phyloP scores from a whole-genome alignment of 2,329 filamentous ascomycete species.

The Aureobasidium sp. region DNA sequence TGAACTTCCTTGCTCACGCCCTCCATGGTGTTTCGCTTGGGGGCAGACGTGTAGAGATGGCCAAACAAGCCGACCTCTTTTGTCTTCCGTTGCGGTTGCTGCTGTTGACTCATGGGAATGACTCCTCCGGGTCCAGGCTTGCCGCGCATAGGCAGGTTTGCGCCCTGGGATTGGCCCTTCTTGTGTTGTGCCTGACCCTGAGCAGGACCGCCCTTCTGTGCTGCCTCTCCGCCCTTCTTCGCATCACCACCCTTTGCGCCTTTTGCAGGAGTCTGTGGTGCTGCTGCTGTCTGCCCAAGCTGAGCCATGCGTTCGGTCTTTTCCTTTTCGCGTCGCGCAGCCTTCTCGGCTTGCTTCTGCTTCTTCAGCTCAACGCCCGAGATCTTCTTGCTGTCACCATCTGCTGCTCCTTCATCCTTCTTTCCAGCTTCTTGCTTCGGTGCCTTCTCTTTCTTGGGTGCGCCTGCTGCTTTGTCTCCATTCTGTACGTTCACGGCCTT shows the following conservation, averaged over 20 bases:
- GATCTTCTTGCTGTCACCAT: conserved; percentile 41
- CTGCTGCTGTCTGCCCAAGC: conserved; percentile 14
- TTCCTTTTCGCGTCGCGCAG: conserved; percentile 60
- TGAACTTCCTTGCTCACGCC: conserved; percentile 66
- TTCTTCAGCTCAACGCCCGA: conserved; percentile 79
- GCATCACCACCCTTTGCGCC: conserved; percentile 23
- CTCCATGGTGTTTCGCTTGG: conserved; percentile 55
- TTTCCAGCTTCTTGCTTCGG: conserved; percentile 6
- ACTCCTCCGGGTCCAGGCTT: conserved; percentile 15
- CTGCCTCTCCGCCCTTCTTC: conserved; percentile 24
- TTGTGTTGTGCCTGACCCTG: conserved; percentile 23
- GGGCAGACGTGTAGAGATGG: conserved; percentile 60
- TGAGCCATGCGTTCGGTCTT: conserved; percentile 23
- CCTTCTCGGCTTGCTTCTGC: conserved; percentile 83
- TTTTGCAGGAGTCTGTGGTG: conserved; percentile 27
- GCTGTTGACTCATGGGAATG: conserved; percentile 20
- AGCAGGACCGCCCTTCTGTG: conserved; percentile 23
- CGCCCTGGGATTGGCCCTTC: conserved; percentile 21
- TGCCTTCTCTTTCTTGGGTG: conserved; percentile 26
- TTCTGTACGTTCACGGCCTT: neutral
- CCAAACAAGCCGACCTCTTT: conserved; percentile 71
- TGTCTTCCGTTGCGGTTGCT: conserved; percentile 45
- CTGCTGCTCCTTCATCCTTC: conserved; percentile 7
- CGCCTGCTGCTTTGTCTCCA: conserved; percentile 37
- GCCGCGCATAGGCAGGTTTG: conserved; percentile 27